Evolutionary conservation across 495 filamentous ascomycete genomes (phyloP).

Genomic region (Neurospora pannonica): DNA sequence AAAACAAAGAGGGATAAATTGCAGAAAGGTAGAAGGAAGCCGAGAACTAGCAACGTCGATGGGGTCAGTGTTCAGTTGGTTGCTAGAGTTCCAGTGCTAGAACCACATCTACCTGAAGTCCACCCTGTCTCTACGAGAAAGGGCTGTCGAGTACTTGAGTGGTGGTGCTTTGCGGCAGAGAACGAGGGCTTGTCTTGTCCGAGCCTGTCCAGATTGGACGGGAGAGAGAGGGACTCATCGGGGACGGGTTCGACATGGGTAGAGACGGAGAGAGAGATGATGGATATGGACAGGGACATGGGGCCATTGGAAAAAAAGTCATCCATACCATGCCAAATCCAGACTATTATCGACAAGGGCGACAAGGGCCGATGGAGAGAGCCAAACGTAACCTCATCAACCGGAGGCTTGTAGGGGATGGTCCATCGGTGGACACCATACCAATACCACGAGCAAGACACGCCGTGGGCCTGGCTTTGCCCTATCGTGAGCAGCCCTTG

Average conservation of each 20-base stretch:
- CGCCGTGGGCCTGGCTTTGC: neutral
- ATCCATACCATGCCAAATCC: constrained; percentile 3
- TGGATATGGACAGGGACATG: constrained; percentile 3
- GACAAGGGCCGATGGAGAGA: neutral
- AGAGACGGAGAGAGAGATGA: neutral
- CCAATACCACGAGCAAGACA: neutral
- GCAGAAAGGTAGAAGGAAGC: neutral
- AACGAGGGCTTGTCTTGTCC: neutral
- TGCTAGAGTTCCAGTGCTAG: neutral
- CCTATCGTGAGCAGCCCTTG: neutral
- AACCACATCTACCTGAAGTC: neutral
- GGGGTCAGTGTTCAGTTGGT: neutral
- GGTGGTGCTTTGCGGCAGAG: neutral
- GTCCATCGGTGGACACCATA: neutral
- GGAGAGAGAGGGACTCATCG: neutral
- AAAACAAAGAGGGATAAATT: neutral
- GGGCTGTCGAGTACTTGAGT: neutral
- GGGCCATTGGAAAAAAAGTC: neutral
- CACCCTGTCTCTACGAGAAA: neutral
- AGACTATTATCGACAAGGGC: constrained; percentile 4
- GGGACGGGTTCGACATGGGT: neutral
- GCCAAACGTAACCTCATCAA: neutral
- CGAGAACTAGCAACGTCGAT: neutral
- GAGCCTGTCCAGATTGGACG: neutral
- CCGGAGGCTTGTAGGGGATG: neutral